Evolutionary conservation across 192 early-diverging fungal genomes (phyloP).

Genomic region (Backusella psychrophila): DNA sequence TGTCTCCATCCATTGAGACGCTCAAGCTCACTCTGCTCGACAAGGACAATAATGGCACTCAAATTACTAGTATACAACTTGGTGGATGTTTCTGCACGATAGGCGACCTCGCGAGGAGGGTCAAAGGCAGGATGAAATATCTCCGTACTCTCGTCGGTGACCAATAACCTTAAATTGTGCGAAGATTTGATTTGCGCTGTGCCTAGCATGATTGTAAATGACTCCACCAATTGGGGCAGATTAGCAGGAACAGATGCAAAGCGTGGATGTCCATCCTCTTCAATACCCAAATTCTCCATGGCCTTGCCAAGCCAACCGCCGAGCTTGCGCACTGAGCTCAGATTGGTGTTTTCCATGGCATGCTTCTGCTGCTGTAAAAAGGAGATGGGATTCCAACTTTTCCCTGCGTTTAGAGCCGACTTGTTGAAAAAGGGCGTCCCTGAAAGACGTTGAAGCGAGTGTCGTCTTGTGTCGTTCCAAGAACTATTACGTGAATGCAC

Average conservation of each 20-base stretch:
- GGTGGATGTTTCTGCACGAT: slow-evolving; percentile 64
- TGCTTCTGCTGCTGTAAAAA: slow-evolving; percentile 56
- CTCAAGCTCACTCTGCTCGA: slow-evolving; percentile 25
- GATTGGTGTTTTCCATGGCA: slow-evolving; percentile 41
- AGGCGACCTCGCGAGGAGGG: slow-evolving; percentile 52
- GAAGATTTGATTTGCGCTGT: slow-evolving; percentile 72
- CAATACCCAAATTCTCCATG: slow-evolving; percentile 59
- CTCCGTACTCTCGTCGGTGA: slow-evolving; percentile 43
- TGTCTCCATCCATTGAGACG: slow-evolving; percentile 17
- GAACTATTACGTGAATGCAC: slow-evolving; percentile 17
- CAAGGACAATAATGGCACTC: slow-evolving; percentile 54
- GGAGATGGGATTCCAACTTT: slow-evolving; percentile 47
- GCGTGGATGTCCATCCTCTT: slow-evolving; percentile 43
- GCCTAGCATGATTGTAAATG: slow-evolving; percentile 70
- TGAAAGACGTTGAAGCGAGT: slow-evolving; percentile 9
- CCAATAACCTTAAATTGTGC: slow-evolving; percentile 63
- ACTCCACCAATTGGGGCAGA: slow-evolving; percentile 57
- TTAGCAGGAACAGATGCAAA: slow-evolving; percentile 4
- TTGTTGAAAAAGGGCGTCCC: background rate
- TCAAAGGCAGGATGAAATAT: slow-evolving; percentile 42
- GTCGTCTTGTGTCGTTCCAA: background rate
- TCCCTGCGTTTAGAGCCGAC: background rate
- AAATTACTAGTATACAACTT: slow-evolving; percentile 63
- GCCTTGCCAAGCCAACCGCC: slow-evolving; percentile 63
- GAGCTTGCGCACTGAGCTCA: slow-evolving; percentile 47